Conservation (phyloP, 2,329 filamentous ascomycete species). For the Myriangium duriaei region DNA sequence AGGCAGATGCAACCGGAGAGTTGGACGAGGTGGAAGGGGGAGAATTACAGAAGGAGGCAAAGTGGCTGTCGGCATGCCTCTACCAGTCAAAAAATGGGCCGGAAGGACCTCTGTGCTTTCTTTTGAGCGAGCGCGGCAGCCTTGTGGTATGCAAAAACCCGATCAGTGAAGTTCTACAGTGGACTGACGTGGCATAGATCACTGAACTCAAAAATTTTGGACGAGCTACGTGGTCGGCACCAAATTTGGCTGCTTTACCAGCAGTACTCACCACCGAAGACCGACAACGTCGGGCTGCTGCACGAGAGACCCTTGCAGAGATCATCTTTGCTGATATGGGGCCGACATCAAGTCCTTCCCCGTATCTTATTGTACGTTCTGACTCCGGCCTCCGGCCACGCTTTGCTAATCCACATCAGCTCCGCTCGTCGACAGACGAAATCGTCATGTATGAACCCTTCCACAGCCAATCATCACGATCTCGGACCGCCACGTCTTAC, state of each 20-base stretch:
- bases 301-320: slow-evolving; percentile 63
- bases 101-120: slow-evolving; percentile 56
- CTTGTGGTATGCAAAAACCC: slow-evolving; percentile 60
- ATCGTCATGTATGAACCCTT: slow-evolving; percentile 80
- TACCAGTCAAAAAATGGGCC: slow-evolving; percentile 51
- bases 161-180: not conserved
- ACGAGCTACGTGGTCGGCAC: slow-evolving; percentile 59
- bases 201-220: slow-evolving; percentile 64
- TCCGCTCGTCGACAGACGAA: slow-evolving; percentile 70
- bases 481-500: slow-evolving; percentile 30
- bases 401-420: slow-evolving; percentile 15
- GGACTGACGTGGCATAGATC: slow-evolving; percentile 37
- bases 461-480: slow-evolving; percentile 31
- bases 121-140: slow-evolving; percentile 63
- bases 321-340: slow-evolving; percentile 77
- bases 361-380: slow-evolving; percentile 79
- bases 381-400: slow-evolving; percentile 25
- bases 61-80: slow-evolving; percentile 74
- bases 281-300: slow-evolving; percentile 54
- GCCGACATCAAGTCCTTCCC: slow-evolving; percentile 54
- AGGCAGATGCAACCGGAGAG: slow-evolving; percentile 70
- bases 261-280: slow-evolving; percentile 62
- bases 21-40: slow-evolving; percentile 66
- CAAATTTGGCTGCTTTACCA: slow-evolving; percentile 66
- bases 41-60: slow-evolving; percentile 46